These are phyloP conservation scores for Sporothrix globosa DNA, from an alignment of 2,329 filamentous ascomycete genomes.

Conservation along the genomic window DNA sequence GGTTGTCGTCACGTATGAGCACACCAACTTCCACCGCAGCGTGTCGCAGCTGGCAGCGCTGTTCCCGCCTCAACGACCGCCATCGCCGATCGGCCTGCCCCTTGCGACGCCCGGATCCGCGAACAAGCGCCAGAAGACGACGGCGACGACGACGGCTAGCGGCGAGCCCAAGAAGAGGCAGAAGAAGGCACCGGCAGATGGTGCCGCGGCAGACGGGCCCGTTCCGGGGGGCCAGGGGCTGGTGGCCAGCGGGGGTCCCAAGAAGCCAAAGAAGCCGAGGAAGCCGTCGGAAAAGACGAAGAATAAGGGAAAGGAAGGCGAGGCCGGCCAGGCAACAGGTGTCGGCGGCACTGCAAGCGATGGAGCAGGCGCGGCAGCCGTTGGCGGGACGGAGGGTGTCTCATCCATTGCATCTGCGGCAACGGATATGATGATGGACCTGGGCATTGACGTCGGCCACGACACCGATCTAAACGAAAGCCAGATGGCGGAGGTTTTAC, in stretches of 20 bases:
- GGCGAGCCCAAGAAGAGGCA: constrained; percentile 19
- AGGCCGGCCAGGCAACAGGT: not conserved
- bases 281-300: constrained; percentile 5
- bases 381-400: not conserved
- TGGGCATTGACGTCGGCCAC: constrained; percentile 23
- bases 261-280: constrained; percentile 25
- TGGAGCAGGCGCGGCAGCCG: not conserved
- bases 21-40: constrained; percentile 60
- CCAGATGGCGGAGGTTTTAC: constrained; percentile 28
- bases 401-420: constrained; percentile 8
- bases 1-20: constrained; percentile 59
- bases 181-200: constrained; percentile 13
- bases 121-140: constrained; percentile 20
- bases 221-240: not conserved
- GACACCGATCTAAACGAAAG: constrained; percentile 18
- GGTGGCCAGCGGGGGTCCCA: not conserved
- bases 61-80: constrained; percentile 52
- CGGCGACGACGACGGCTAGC: not conserved
- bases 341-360: not conserved
- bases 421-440: constrained; percentile 15
- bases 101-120: not conserved
- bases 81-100: constrained; percentile 20
- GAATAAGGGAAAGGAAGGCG: not conserved
- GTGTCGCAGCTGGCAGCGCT: constrained; percentile 55
- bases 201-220: not conserved